Conservation (phyloP, 1,284 basidiomycete species). For the Wallemia ichthyophaga region DNA sequence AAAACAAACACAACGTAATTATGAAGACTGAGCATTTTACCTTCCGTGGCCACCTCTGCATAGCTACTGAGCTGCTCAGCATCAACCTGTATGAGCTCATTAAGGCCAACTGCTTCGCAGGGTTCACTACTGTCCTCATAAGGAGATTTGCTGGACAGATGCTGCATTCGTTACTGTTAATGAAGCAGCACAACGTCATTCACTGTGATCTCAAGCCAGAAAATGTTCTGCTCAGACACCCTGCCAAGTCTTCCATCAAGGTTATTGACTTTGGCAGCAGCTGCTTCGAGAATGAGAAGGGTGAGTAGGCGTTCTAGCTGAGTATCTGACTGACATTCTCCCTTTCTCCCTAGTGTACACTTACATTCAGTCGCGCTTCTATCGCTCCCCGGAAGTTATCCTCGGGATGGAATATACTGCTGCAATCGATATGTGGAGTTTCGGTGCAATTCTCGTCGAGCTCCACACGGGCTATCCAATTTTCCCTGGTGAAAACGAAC, state of each 20-base stretch:
- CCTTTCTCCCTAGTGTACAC: slow-evolving; percentile 55
- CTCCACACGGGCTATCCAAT: slow-evolving; percentile 96
- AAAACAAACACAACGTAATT: slow-evolving; percentile 88
- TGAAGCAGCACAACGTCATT: slow-evolving; percentile 92
- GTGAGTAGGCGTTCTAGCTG: too few relatives aligned
- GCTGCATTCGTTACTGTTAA: slow-evolving; percentile 60
- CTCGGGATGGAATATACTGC: slow-evolving; percentile 80
- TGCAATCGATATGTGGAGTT: slow-evolving; percentile 92
- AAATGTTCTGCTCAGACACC: slow-evolving; percentile 85
- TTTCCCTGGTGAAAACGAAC: slow-evolving; percentile 97
- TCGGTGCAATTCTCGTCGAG: slow-evolving; percentile 92
- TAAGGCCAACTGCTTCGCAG: slow-evolving; percentile 92
- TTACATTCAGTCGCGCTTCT: slow-evolving; percentile 88
- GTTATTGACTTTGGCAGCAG: slow-evolving; percentile 98
- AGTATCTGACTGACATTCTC: too few relatives aligned
- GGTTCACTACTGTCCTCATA: slow-evolving; percentile 80
- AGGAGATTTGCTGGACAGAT: slow-evolving; percentile 90
- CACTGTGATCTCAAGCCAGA: slow-evolving; percentile 98
- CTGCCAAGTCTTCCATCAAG: slow-evolving; percentile 83
- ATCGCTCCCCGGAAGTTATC: slow-evolving; percentile 81
- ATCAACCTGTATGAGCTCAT: slow-evolving; percentile 98
- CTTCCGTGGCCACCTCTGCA: slow-evolving; percentile 90
- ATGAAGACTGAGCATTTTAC: slow-evolving; percentile 98
- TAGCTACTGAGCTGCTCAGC: slow-evolving; percentile 88
- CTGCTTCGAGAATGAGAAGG: slow-evolving; percentile 95